phyloP scores from a whole-genome alignment of 1,284 basidiomycete genomes.

The Puccinia hordei region DNA sequence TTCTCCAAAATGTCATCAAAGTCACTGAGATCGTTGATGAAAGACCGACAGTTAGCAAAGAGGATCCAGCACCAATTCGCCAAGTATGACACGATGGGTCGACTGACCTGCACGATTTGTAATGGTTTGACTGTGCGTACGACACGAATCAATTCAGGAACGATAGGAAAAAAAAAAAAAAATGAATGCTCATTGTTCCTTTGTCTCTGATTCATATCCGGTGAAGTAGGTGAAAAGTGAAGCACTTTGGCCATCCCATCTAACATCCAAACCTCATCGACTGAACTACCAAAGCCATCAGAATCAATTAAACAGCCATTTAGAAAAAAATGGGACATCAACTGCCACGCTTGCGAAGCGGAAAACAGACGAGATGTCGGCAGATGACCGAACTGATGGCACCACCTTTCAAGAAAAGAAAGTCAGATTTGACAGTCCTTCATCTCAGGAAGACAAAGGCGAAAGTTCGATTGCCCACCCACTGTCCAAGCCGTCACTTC shows the following conservation, averaged over 20 bases:
- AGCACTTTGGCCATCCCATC: conserved; percentile 48
- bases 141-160: neutral
- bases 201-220: neutral
- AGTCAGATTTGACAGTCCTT: conserved; percentile 1
- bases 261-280: conserved; percentile 49
- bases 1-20: conserved; percentile 39
- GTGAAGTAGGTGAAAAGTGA: conserved; percentile 47
- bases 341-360: neutral
- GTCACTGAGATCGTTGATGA: conserved; percentile 48
- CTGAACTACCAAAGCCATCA: conserved; percentile 29
- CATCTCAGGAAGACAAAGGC: neutral
- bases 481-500: conserved; percentile 16
- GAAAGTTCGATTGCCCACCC: neutral
- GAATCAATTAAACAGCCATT: neutral
- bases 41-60: conserved; percentile 46
- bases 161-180: neutral
- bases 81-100: conserved; percentile 41
- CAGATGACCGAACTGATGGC: neutral
- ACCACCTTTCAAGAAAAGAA: conserved; percentile 25
- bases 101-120: conserved; percentile 48
- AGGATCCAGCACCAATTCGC: conserved; percentile 49
- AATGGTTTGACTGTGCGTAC: conserved; percentile 41
- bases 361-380: conserved; percentile 22
- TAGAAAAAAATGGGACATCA: neutral
- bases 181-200: neutral